These are phyloP conservation scores for Irpex sp. DNA, from an alignment of 1,284 basidiomycete species.

Conservation along the genomic window DNA sequence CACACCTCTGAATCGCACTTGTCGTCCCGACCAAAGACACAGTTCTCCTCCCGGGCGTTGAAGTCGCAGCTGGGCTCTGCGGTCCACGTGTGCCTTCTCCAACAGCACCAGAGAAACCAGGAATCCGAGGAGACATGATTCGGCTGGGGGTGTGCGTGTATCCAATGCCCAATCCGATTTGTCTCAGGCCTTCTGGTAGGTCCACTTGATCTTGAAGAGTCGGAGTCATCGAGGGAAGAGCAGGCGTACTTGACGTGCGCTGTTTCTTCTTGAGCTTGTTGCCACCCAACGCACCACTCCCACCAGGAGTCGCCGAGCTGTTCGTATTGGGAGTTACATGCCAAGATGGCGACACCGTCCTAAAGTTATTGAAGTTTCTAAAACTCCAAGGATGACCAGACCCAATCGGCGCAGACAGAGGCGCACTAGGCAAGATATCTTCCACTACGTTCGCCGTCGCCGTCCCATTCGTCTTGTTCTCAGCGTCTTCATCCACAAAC, in stretches of 20 bases:
- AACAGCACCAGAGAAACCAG: neutral
- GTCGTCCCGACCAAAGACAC: slow-evolving; percentile 3
- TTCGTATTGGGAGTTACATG: slow-evolving; percentile 23
- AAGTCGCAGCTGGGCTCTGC: neutral
- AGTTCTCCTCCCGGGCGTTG: neutral
- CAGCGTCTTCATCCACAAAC: neutral
- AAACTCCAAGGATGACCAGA: neutral
- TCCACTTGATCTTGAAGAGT: slow-evolving; percentile 16
- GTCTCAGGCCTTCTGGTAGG: slow-evolving; percentile 44
- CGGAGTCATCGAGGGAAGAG: slow-evolving; percentile 14
- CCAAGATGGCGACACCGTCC: slow-evolving; percentile 25
- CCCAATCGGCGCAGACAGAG: neutral
- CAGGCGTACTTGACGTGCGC: slow-evolving; percentile 25
- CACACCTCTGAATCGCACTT: slow-evolving; percentile 5
- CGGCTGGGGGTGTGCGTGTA: slow-evolving; percentile 31
- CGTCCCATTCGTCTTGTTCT: neutral
- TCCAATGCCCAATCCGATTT: slow-evolving; percentile 53
- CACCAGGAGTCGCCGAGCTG: slow-evolving; percentile 14
- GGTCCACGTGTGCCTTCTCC: neutral
- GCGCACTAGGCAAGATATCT: neutral
- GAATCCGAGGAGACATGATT: neutral
- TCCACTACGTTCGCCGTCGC: neutral
- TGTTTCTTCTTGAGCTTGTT: slow-evolving; percentile 37
- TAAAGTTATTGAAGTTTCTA: neutral
- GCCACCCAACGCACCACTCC: slow-evolving; percentile 12